Evolutionary conservation across 2,329 filamentous ascomycete species (phyloP).

Genomic region (Colletotrichum sp.): DNA sequence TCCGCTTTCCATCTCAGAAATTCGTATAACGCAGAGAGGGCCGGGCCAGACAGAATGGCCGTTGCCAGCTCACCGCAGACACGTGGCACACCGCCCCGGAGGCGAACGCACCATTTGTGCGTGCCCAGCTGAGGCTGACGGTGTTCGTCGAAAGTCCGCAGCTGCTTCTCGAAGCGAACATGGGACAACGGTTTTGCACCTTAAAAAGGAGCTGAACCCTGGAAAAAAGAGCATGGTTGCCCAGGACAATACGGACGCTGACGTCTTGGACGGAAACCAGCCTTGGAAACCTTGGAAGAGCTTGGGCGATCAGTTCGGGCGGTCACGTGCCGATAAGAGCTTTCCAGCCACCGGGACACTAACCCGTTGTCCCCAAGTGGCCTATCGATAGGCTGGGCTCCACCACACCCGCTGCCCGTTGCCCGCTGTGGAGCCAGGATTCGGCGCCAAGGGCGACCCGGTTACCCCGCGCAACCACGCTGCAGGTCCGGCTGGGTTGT

Average conservation of each 20-base stretch:
- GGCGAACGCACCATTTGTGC: not conserved
- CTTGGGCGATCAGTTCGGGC: not conserved
- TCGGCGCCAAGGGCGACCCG: slow-evolving; percentile 9
- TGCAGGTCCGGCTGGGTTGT: not conserved
- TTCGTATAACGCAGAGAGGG: not conserved
- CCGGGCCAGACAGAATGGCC: not conserved
- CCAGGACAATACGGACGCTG: not conserved
- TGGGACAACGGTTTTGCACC: not conserved
- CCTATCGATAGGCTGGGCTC: slow-evolving; percentile 19
- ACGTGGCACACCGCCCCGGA: slow-evolving; percentile 2
- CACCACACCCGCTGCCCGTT: not conserved
- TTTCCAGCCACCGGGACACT: not conserved
- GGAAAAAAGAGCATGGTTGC: not conserved
- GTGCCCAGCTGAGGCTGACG: not conserved
- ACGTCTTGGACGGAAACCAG: not conserved
- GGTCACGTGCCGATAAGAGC: slow-evolving; percentile 20
- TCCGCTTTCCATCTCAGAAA: not conserved
- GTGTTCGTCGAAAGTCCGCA: not conserved
- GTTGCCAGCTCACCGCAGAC: not conserved
- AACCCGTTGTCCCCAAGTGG: not conserved
- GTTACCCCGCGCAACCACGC: slow-evolving; percentile 25
- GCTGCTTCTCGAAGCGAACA: not conserved
- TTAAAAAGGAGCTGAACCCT: not conserved
- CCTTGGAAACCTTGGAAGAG: not conserved
- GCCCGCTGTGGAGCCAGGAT: not conserved